phyloP scores from a whole-genome alignment of 306 rosid species.

The Canavalia gladiata region DNA sequence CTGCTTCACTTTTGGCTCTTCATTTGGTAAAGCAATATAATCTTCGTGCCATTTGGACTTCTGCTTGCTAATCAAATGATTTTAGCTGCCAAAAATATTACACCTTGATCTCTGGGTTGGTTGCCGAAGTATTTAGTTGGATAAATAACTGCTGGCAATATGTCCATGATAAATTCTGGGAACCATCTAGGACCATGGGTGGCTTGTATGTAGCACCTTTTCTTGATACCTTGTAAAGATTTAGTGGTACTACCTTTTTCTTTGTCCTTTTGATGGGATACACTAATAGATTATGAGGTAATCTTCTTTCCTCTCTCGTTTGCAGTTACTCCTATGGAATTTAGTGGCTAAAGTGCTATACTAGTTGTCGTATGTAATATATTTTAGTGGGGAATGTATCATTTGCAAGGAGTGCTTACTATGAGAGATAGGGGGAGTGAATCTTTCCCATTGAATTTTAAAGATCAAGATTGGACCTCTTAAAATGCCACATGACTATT shows the following conservation, averaged over 20 bases:
- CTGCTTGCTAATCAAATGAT: not conserved
- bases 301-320: not conserved
- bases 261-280: not conserved
- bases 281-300: not conserved
- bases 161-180: not conserved
- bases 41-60: not conserved
- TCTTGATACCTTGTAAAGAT: conserved; percentile 17
- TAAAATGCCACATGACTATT: not conserved
- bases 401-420: not conserved
- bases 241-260: not conserved
- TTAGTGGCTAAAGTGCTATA: not conserved
- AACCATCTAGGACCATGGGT: conserved; percentile 6
- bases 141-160: too few relatives aligned
- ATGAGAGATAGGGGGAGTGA: not conserved
- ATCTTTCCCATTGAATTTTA: conserved; percentile 24
- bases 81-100: not conserved
- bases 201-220: not conserved
- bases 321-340: not conserved
- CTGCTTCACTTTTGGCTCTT: conserved; percentile 24
- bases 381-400: not conserved
- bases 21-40: not conserved
- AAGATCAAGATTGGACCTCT: conserved; percentile 4
- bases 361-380: not conserved
- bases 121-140: not conserved
- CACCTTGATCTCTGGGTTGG: not conserved